Percentiles rank a stretch among this genome's conserved stretches.
phyloP scores from a whole-genome alignment of 2,329 filamentous ascomycete genomes.

The Exophiala alcalophila region DNA sequence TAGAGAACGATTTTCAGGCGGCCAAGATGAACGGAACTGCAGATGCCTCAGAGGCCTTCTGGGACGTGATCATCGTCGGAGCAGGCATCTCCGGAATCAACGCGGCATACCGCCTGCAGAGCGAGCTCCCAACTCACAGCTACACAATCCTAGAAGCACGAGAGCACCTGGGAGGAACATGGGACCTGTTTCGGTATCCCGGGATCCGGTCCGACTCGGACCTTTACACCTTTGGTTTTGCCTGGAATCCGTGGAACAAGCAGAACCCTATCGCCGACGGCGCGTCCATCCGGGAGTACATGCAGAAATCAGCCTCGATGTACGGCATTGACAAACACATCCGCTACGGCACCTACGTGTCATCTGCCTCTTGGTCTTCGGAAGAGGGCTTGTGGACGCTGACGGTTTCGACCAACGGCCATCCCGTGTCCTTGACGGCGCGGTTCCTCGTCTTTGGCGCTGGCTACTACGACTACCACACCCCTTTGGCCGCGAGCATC shows the following conservation, averaged over 20 bases:
- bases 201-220: constrained; percentile 61
- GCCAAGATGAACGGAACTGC: no score
- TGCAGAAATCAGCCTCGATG: constrained; percentile 49
- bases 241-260: constrained; percentile 65
- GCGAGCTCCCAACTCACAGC: constrained; percentile 51
- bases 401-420: constrained; percentile 23
- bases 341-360: constrained; percentile 49
- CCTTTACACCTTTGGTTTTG: constrained; percentile 61
- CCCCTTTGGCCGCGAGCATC: constrained; percentile 59
- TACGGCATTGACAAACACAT: constrained; percentile 56
- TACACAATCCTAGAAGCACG: constrained; percentile 69
- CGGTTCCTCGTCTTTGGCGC: constrained; percentile 58
- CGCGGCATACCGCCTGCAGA: constrained; percentile 66
- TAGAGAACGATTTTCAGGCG: no score
- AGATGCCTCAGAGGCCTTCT: not conserved
- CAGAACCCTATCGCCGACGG: constrained; percentile 52
- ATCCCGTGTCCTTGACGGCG: constrained; percentile 36
- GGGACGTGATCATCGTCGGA: constrained; percentile 65
- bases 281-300: constrained; percentile 52
- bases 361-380: constrained; percentile 53
- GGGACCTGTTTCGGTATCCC: constrained; percentile 71
- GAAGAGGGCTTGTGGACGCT: constrained; percentile 52
- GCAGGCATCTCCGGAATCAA: constrained; percentile 75
- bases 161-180: constrained; percentile 67
- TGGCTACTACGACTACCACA: constrained; percentile 72